Base-by-base conservation (phyloP, 1,139 yeast species). In the Pichia sp. region DNA sequence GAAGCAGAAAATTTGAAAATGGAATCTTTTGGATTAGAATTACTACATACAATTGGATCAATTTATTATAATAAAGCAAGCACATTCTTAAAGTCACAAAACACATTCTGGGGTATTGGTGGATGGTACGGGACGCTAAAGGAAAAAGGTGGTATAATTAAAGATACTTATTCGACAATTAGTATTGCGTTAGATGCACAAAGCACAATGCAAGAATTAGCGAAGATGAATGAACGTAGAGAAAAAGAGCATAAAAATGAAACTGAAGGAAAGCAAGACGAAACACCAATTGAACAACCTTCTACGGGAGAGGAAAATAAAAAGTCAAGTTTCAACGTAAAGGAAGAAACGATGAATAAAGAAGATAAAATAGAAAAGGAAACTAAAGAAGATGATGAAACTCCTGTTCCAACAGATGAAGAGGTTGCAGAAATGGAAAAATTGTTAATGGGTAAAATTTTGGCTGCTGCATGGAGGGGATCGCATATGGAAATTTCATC, bases 381-480 rank as follows among this genome's bases (percentile, higher is more conserved):
- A n/a, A n/a, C n/a, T n/a, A n/a, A n/a, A n/a, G n/a, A n/a, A n/a
- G n/a, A n/a, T n/a, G n/a, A n/a, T n/a, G n/a, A n/a, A 33, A 74
- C 68, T 25, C 67, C 63, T 10, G 64, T 71, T 53, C 94, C 94
- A 59, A 79, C 95, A 0, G 78, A 77, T 2, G 97, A 87, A 60
- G 89, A 85, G 49, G 68, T 86, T 47, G 90, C 87, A 0, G 95
- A 87, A 52, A 75, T 87, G 78, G 97, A 90, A 60, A 82, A 89
- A 56, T 74, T 82, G 47, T 68, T 90, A 39, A 77, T 87, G 78
- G 97, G 96, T 35, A 92, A 90, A 62, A 90, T 90, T 3, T 70
- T 90, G 41, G 90, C 94, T 4, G 97, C 97, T 0, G 96, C 97
- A 9, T 90, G 98, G 98, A 82, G 84, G 41, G 97, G 97, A 1